Conservation (phyloP, 2,329 filamentous ascomycete species). For the Septoria petroselini region DNA sequence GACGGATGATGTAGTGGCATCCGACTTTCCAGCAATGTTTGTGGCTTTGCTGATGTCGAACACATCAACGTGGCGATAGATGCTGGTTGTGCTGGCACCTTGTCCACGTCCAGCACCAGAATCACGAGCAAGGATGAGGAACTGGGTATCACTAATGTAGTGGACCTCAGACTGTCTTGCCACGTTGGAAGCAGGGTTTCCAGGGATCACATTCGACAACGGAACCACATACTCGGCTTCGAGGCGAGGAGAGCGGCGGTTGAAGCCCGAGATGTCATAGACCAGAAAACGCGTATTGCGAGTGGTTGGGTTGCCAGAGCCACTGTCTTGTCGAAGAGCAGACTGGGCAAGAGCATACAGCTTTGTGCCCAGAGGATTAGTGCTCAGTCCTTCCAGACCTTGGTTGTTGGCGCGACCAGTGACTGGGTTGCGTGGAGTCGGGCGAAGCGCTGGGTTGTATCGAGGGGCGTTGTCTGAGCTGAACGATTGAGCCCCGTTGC, state of each 20-base stretch:
- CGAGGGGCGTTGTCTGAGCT: slow-evolving; percentile 61
- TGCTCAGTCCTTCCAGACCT: slow-evolving; percentile 68
- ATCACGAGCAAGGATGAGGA: slow-evolving; percentile 66
- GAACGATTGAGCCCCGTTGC: slow-evolving; percentile 61
- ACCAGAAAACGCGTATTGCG: slow-evolving; percentile 61
- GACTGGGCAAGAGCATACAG: slow-evolving; percentile 66
- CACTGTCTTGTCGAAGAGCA: slow-evolving; percentile 61
- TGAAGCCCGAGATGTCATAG: slow-evolving; percentile 55
- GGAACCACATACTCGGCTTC: slow-evolving; percentile 64
- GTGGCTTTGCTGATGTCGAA: slow-evolving; percentile 63
- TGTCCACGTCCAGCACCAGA: slow-evolving; percentile 58
- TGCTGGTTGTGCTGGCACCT: slow-evolving; percentile 47
- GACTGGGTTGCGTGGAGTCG: slow-evolving; percentile 56
- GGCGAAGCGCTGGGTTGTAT: slow-evolving; percentile 52
- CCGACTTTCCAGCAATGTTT: slow-evolving; percentile 56
- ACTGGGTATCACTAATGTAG: slow-evolving; percentile 60
- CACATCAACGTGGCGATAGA: slow-evolving; percentile 68
- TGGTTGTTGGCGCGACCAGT: slow-evolving; percentile 69
- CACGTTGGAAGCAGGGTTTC: slow-evolving; percentile 53
- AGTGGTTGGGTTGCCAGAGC: slow-evolving; percentile 53
- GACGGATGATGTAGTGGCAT: slow-evolving; percentile 42
- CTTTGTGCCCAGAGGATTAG: slow-evolving; percentile 60
- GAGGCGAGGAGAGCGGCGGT: slow-evolving; percentile 26
- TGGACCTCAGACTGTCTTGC: slow-evolving; percentile 69
- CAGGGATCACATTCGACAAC: slow-evolving; percentile 48